phyloP scores from a whole-genome alignment of 495 filamentous ascomycete genomes.

The Hypoxylon rickii region DNA sequence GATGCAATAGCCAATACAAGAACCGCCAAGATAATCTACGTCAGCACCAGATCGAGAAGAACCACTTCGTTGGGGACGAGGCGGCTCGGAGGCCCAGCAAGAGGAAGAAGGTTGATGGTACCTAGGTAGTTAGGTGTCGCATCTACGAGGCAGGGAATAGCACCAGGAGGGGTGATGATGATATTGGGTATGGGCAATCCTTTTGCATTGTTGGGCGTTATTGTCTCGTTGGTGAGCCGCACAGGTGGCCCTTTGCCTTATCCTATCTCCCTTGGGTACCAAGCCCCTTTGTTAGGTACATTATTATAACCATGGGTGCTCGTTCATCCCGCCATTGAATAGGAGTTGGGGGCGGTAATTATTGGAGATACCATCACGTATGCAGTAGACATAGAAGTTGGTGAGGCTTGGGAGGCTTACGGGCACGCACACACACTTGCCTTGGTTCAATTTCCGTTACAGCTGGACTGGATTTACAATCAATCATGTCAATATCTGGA shows the following conservation, averaged over 20 bases:
- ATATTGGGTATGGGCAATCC: too few species aligned
- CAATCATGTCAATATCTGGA: too few species aligned
- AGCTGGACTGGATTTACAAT: slow-evolving; percentile 28
- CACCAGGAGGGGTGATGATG: too few species aligned
- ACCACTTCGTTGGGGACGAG: slow-evolving; percentile 49
- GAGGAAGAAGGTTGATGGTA: slow-evolving; percentile 42
- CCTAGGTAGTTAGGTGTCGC: not conserved
- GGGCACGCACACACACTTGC: too few species aligned
- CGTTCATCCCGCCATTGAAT: not conserved
- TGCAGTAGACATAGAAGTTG: slow-evolving; percentile 27
- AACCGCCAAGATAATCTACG: slow-evolving; percentile 55
- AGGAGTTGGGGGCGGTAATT: slow-evolving; percentile 12
- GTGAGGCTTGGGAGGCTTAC: too few species aligned
- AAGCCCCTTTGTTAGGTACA: slow-evolving; percentile 1
- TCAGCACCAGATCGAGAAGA: slow-evolving; percentile 57
- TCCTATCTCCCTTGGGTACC: not conserved
- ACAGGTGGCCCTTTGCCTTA: slow-evolving; percentile 11
- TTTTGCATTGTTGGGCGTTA: too few species aligned
- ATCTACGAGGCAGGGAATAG: too few species aligned
- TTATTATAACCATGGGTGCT: too few species aligned
- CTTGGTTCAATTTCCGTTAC: too few species aligned
- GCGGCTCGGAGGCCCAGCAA: slow-evolving; percentile 46
- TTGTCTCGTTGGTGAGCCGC: slow-evolving; percentile 1
- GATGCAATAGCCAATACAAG: slow-evolving; percentile 54
- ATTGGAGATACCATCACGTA: slow-evolving; percentile 27